Evolutionary conservation across 495 filamentous ascomycete species (phyloP), one percentile per base, ranked within the genome.

Genomic region (Annulohypoxylon moriforme): DNA sequence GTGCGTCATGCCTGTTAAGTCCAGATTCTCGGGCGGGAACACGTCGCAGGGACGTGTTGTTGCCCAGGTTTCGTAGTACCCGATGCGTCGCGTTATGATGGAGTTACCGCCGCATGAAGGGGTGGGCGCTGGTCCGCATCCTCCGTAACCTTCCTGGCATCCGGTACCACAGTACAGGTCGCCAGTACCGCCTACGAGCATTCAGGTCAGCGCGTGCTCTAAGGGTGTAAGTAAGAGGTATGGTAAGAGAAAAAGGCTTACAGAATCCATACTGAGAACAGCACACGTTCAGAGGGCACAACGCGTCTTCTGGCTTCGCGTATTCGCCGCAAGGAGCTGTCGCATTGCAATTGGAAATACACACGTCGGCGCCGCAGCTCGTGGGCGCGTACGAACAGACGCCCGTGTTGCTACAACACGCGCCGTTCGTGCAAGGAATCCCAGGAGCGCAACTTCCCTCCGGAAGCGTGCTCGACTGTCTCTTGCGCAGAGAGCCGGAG

Each of bases 1-100:
- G 16, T 78, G 75, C 1, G 73, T 79, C 46, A 49, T 52, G 18
- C 20, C 33, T 1, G 3, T 20, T 3, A 22, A 1, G 4, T 47
- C 16, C 0, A 47, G 42, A 2, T 47, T 3, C 42, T 22, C 16
- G 16, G 42, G n/a, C 16, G 18, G 16, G 6, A 47, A 22, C 6
- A 5, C 16, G 0, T 33, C 18, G 22, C 60, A 60, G 27, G 60
- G 11, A 29, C 60, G n/a, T 27, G 44, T 27, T 4, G 8, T 60
- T 18, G 14, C 69, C 75, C 13, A 68, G 22, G 13, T 4, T 4
- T 40, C 24, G 20, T 52, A 63, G 18, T 52, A 63, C 0, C 42
- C 60, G 18, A 63, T 52, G 18, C 13, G 9, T 1, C 25, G 22
- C 24, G 20, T 16, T 24, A 6, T n/a, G 24, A 22, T 22, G 7